Percentiles rank a stretch among this genome's conserved stretches.
Conservation (phyloP, 768 basidiomycete species). For the Leccinum subgranulosum region DNA sequence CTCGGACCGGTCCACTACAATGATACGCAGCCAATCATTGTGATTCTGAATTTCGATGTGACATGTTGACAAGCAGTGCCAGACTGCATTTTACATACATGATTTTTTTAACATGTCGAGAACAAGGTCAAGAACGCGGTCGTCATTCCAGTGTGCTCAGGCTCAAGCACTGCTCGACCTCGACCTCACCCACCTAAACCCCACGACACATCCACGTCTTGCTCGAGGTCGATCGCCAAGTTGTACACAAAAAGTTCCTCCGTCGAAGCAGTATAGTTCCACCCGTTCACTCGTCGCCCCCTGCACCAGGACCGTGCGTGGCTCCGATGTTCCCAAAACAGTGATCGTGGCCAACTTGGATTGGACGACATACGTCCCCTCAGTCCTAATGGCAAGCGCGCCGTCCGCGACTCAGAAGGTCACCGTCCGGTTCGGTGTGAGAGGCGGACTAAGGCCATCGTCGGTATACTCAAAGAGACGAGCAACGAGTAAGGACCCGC, state of each 20-base stretch:
- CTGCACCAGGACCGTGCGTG: slow-evolving; percentile 37
- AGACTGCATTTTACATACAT: no score
- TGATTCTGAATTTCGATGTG: no score
- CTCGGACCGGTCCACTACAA: no score
- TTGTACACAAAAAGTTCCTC: slow-evolving; percentile 40
- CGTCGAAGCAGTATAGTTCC: slow-evolving; percentile 38
- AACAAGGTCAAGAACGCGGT: no score
- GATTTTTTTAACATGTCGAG: no score
- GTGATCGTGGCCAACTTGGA: slow-evolving; percentile 50
- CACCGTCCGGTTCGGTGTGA: slow-evolving; percentile 47
- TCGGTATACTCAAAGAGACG: slow-evolving; percentile 60
- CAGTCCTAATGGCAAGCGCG: slow-evolving; percentile 34
- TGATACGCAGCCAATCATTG: no score
- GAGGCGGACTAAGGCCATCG: slow-evolving; percentile 53
- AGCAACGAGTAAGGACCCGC: slow-evolving; percentile 58
- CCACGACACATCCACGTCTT: neutral
- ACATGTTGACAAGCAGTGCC: no score
- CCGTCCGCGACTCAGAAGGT: slow-evolving; percentile 38
- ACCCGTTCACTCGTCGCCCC: slow-evolving; percentile 32
- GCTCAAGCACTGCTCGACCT: no score
- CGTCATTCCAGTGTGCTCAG: no score
- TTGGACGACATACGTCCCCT: slow-evolving; percentile 29
- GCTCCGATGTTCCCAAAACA: slow-evolving; percentile 49
- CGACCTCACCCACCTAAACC: neutral
- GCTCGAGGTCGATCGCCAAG: slow-evolving; percentile 31